Conservation (phyloP, 1,284 basidiomycete species). For the Cryptococcus amylolentus region DNA sequence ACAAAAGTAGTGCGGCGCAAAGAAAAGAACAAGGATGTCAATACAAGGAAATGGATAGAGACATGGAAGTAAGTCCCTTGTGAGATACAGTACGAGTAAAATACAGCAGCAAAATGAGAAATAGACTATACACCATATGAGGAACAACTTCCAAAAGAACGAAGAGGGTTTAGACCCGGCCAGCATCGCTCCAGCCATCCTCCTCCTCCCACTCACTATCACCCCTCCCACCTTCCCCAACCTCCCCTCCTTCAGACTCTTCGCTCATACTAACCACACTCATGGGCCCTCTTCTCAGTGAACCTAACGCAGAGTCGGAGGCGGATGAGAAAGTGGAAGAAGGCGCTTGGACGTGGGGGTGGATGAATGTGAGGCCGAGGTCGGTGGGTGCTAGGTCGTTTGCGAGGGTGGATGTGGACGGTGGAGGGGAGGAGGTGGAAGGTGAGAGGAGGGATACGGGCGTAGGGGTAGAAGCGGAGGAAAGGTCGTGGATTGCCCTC, state of each 20-base stretch:
- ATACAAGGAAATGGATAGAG: too few relatives aligned
- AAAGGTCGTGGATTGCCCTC: background rate
- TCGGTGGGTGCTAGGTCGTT: slow-evolving; percentile 1
- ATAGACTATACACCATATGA: too few relatives aligned
- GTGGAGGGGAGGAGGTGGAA: slow-evolving; percentile 13
- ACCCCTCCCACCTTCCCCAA: slow-evolving; percentile 8
- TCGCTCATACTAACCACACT: slow-evolving; percentile 28
- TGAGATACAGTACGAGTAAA: too few relatives aligned
- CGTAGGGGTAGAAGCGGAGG: background rate
- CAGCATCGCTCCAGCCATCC: background rate
- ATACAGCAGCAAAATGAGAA: too few relatives aligned
- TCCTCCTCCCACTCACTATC: slow-evolving; percentile 22
- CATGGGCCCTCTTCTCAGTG: slow-evolving; percentile 12
- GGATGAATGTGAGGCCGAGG: slow-evolving; percentile 1
- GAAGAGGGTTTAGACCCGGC: too few relatives aligned
- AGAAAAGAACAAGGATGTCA: too few relatives aligned
- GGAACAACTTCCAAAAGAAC: too few relatives aligned
- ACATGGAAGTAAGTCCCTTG: too few relatives aligned
- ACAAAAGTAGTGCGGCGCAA: too few relatives aligned
- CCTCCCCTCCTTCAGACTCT: slow-evolving; percentile 13
- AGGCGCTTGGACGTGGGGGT: background rate
- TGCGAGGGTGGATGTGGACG: slow-evolving; percentile 26
- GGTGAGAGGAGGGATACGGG: slow-evolving; percentile 9
- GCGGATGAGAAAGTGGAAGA: background rate
- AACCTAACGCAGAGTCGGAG: background rate